Evolutionary conservation across 306 rosid genomes (phyloP), one percentile per base, ranked within the genome.

Genomic region (Clitoria ternatea): DNA sequence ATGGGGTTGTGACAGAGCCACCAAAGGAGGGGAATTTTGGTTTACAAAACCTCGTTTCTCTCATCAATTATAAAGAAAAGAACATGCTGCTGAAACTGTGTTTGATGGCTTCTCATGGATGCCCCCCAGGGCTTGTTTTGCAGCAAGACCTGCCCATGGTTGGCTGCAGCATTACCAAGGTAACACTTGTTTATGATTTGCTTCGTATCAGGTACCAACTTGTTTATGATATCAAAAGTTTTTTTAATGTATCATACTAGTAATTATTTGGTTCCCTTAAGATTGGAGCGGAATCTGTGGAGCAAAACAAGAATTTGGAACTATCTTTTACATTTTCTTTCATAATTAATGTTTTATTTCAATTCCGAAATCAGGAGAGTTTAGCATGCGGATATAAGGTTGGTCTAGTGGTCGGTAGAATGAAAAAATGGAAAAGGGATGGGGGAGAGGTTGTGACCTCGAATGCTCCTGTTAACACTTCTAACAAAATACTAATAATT

Each of bases 51-150:
- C 61, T 14, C 22, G 4, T 39, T 60, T 73, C 73, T 70, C 42
- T 68, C 84, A 30, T 3, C n/a, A 30, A 27, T 62, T 70, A 66
- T 29, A n/a, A 15, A 24, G 10, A 23, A 77, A 42, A 5, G 32
- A 10, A 5, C n/a, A 80, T 82, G 88, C 49, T 67, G 45, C 75
- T 72, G 50, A 78, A 84, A 54, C 76, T 84, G 35, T 81, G 88
- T 63, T 62, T 84, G 72, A 89, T 85, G 92, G 84, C 96, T 82
- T 84, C 96, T 68, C 81, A 81, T 75, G 86, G 89, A 22, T 87
- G 77, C 77, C 82, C 88, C 76, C 72, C 88, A 1, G 88, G 85
- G 37, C 83, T 81, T 54, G 85, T 70, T 76, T 75, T 86, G 42
- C 89, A 78, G 49, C 91, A 77, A 76, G 90, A 88, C 4, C 81